phyloP scores from a whole-genome alignment of 2,329 filamentous ascomycete genomes.

The Pseudocercospora cruenta region DNA sequence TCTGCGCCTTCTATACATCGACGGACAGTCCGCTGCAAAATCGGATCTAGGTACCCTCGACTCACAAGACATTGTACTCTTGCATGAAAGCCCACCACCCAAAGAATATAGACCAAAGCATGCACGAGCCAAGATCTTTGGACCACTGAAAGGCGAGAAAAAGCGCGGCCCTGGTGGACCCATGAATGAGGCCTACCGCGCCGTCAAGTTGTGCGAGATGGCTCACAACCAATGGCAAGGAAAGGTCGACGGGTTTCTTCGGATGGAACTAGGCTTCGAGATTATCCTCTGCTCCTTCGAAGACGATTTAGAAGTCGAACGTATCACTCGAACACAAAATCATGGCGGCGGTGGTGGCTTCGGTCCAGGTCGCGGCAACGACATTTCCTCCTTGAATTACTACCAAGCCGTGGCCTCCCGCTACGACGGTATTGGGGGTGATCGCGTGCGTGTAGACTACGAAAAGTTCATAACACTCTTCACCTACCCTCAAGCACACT shows the following conservation, averaged over 20 bases:
- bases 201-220: slow-evolving; percentile 59
- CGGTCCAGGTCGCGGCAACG: slow-evolving; percentile 16
- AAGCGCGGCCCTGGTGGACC: slow-evolving; percentile 17
- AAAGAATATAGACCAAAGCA: neutral
- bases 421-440: slow-evolving; percentile 50
- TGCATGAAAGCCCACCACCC: slow-evolving; percentile 42
- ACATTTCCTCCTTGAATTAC: slow-evolving; percentile 36
- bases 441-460: slow-evolving; percentile 52
- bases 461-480: slow-evolving; percentile 55
- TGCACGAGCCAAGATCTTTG: neutral
- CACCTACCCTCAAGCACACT: slow-evolving; percentile 43
- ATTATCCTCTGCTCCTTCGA: slow-evolving; percentile 69
- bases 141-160: neutral
- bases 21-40: slow-evolving; percentile 72
- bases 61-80: slow-evolving; percentile 65
- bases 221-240: slow-evolving; percentile 54
- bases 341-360: slow-evolving; percentile 16
- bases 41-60: slow-evolving; percentile 68
- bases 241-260: slow-evolving; percentile 64
- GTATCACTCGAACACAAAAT: slow-evolving; percentile 34
- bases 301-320: slow-evolving; percentile 43
- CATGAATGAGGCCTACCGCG: slow-evolving; percentile 57
- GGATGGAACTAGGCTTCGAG: slow-evolving; percentile 73
- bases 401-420: slow-evolving; percentile 46
- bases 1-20: slow-evolving; percentile 67